Evolutionary conservation across 305 asterid species (phyloP), one percentile per base, ranked within the genome.

Genomic region (Ilex paraguariensis): DNA sequence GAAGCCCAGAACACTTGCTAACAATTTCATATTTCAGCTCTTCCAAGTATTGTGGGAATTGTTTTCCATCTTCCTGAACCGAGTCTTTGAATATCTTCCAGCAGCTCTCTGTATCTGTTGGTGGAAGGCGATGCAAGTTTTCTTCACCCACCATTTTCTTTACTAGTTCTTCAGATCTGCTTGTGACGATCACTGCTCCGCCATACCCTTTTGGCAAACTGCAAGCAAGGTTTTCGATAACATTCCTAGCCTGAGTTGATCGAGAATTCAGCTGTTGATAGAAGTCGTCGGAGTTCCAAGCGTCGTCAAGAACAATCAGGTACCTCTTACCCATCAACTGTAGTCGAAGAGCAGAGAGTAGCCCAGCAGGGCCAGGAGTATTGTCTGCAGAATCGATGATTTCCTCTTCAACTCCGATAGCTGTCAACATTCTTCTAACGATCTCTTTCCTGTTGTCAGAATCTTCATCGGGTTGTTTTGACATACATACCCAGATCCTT

Each of bases 281-380:
- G 57, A 13, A 57, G 28, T 62, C 9, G 3, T 57, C 69, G 48
- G 45, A 12, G 5, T 46, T 59, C 66, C 74, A 44, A 13, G 65
- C 77, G 64, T 77, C 88, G 60, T 82, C 88, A 13, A 82, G 70
- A 13, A 82, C 83, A 45, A 79, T 68, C 16, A 82, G 53, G 64
- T 70, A 75, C 65, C 59, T 73, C 8, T 65, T 74, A 5, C 84
- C 85, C 61, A 16, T 44, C 59, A 82, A 51, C 11, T 74, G 78
- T 13, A 54, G 59, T 12, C 75, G 70, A 46, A 82, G 75, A 4
- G 79, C 80, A 51, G 55, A 48, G 32, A 70, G 44, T 10, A 81
- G 77, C 16, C 42, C 69, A 31, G 39, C 57, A 6, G 52, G 62
- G 15, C 70, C 77, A 8, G 32, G 53, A 21, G 28, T 21, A 10